Evolutionary conservation across 805 yeast genomes (phyloP), one percentile per base, ranked within the genome.

Genomic region (Tetrapisispora taiwanensis): DNA sequence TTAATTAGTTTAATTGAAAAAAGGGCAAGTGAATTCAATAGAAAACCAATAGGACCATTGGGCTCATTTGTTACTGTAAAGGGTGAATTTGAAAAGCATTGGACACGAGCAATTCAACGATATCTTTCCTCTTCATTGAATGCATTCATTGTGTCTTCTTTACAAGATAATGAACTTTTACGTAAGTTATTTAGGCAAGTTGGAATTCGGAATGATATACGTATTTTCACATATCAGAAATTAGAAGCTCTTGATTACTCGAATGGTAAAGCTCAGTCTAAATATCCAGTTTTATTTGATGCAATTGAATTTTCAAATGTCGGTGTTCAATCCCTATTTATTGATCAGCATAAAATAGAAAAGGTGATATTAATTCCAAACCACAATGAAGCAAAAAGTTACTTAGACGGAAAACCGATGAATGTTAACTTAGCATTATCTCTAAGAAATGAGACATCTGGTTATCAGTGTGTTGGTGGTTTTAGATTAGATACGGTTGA

Each of bases 11-110:
- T 66, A 5, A 72, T 81, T 7, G 50, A 62, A 24, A 41, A 45
- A 31, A 52, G 58, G 2, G 65, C 66, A 13, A 39, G 51, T 0
- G 53, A 61, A 14, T 79, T 75, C 70, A 70, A 69, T 15, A 53
- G 60, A 2, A 55, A 55, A 30, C 95, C 95, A 0, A 60, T 81
- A 15, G 97, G 97, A 0, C 98, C 98, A 0, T 49, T 90, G 2
- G 96, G 95, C 1, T 51, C 69, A 3, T 65, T 66, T 47, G 68
- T 87, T 2, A 68, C 74, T 4, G 66, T 90, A 13, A 82, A 77
- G 53, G 58, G 65, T 1, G 78, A 72, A 8, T 75, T 63, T 52
- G 63, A 69, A 18, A 50, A 54, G 35, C n/a, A 37, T n/a, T 89
- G 87, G 87, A 63, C 72, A 5, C 73, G 72, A 20, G 60, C 82